Conservation (phyloP, 441 rosid genomes). For the Metrosideros polymorpha region DNA sequence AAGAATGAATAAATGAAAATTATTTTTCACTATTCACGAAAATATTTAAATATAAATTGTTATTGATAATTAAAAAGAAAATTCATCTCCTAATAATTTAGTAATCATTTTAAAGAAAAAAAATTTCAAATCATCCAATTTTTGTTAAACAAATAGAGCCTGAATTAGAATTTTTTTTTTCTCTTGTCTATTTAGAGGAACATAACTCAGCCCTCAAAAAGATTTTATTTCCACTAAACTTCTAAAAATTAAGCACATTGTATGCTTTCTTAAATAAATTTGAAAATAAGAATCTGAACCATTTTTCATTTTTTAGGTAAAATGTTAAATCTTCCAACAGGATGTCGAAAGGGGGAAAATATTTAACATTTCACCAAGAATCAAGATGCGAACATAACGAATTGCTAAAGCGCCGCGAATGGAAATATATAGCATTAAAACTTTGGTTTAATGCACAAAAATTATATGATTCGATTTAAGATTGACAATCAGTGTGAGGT, state of each 20-base stretch:
- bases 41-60: too few species aligned
- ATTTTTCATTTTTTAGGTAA: neutral
- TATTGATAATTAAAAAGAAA: too few species aligned
- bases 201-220: neutral
- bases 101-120: too few species aligned
- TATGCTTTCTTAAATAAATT: neutral
- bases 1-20: too few species aligned
- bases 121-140: too few species aligned
- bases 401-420: too few species aligned
- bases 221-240: neutral
- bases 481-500: rapidly evolving
- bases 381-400: neutral
- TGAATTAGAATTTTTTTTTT: neutral
- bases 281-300: neutral
- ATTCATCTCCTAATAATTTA: too few species aligned
- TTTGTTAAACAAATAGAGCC: rapidly evolving
- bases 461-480: too few species aligned
- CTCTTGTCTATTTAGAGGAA: neutral
- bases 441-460: too few species aligned
- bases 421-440: too few species aligned
- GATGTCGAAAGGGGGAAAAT: neutral
- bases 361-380: neutral
- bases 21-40: too few species aligned
- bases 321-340: neutral
- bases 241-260: neutral